These are phyloP conservation scores for Phytopythium boreale DNA, from an alignment of 352 stramenopile genomes.

Conservation along the genomic window DNA sequence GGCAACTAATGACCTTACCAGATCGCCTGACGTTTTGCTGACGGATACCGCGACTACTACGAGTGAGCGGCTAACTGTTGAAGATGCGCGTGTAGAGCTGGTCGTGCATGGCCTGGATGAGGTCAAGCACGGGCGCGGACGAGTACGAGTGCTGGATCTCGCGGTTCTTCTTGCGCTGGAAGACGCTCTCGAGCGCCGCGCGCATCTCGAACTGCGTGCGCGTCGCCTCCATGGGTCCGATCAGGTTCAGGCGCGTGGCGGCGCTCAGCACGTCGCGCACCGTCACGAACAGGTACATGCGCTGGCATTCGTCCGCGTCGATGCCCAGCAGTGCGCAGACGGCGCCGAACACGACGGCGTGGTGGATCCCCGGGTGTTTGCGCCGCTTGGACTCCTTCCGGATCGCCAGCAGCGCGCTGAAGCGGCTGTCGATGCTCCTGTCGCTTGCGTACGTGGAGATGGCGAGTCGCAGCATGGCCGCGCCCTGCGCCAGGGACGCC, in stretches of 20 bases:
- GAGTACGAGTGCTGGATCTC: constrained; percentile 66
- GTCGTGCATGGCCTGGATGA: constrained; percentile 83
- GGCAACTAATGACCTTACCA: too few relatives aligned
- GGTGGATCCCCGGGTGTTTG: constrained; percentile 54
- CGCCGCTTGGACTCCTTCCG: constrained; percentile 47
- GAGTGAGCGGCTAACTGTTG: constrained; percentile 43
- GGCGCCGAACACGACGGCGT: constrained; percentile 65
- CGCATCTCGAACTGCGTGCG: constrained; percentile 60
- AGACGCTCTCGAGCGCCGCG: constrained; percentile 49
- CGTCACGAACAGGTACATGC: constrained; percentile 78
- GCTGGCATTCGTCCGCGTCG: constrained; percentile 42
- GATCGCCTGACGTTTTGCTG: too few relatives aligned
- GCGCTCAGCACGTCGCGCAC: constrained; percentile 75
- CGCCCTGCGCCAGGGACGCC: constrained; percentile 69
- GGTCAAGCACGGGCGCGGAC: constrained; percentile 71
- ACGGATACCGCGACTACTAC: background rate
- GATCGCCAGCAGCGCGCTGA: constrained; percentile 38
- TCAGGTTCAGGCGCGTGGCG: constrained; percentile 75
- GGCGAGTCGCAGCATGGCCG: constrained; percentile 62
- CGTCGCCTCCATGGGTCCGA: constrained; percentile 69
- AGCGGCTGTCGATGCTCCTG: constrained; percentile 15
- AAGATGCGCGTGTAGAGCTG: constrained; percentile 89
- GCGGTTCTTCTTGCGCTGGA: constrained; percentile 64
- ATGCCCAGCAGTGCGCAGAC: constrained; percentile 58
- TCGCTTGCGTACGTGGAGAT: constrained; percentile 44